Evolutionary conservation across 257 asterid species (phyloP).

Genomic region (Nicotiana obtusifolia): DNA sequence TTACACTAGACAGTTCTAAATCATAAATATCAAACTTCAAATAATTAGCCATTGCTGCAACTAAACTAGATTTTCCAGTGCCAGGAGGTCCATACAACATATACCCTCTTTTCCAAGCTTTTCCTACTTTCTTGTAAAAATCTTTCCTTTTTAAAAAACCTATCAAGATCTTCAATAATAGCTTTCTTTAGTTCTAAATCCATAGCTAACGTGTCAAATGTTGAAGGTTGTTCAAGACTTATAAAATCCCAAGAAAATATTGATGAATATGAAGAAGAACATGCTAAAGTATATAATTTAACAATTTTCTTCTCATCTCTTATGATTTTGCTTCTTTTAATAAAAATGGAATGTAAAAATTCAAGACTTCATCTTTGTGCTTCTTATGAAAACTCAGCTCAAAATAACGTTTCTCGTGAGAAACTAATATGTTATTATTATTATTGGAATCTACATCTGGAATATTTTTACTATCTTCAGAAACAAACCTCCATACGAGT

Average conservation of each 20-base stretch:
- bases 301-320: conserved; percentile 32
- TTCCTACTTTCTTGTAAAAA: conserved; percentile 56
- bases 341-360: conserved; percentile 39
- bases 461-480: conserved; percentile 28
- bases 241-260: conserved; percentile 42
- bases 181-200: conserved; percentile 29
- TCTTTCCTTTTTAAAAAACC: conserved; percentile 53
- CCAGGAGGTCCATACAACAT: conserved; percentile 76
- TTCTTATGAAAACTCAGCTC: conserved; percentile 43
- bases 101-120: conserved; percentile 80
- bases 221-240: conserved; percentile 60
- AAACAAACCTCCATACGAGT: conserved; percentile 45
- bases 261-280: neutral
- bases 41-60: conserved; percentile 70
- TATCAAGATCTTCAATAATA: conserved; percentile 45
- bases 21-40: conserved; percentile 65
- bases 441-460: conserved; percentile 21
- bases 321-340: conserved; percentile 32
- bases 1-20: conserved; percentile 47
- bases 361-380: conserved; percentile 34
- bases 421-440: neutral
- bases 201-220: conserved; percentile 59
- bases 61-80: conserved; percentile 63
- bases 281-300: conserved; percentile 38
- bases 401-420: conserved; percentile 36